Base-by-base conservation (phyloP, 2,329 filamentous ascomycete genomes). In the Trichophyton mentagrophytes region DNA sequence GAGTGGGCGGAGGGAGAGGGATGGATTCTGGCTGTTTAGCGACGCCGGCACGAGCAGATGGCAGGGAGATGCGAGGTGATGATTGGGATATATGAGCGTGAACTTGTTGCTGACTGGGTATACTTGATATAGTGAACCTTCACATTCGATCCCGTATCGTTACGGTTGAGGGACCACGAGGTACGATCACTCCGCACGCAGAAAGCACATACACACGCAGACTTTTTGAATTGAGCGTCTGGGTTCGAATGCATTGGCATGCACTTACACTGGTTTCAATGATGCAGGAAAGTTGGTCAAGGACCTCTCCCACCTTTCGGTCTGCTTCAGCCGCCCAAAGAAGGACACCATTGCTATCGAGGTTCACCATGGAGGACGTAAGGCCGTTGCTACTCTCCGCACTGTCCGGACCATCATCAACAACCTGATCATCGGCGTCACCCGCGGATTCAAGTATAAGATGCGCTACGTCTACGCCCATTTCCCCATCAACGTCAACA, bases 401-500 rank as follows among this genome's bases (percentile, higher is more conserved):
- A 99, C 93, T 74, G 93, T 99, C 82, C 90, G 90, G 76, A 92
- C 92, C 69, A 80, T 97, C 80, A 95, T 99, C 85, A 89, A 95
- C 85, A 99, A 99, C 88, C 78, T 99, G 81, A 89, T 99, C 79
- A 86, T 91, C 73, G 93, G 93, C 79, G 93, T 99, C 70, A 99
- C 93, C 78, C 95, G 92, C 84, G 93, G 93, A 71, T 99, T 88
- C 89, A 95, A 95, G 84, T 99, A 99, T 88, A 99, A 99, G 89
- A 97, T 99, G 92, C 90, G 95, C 75, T 99, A 99, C 83, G 93
- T 99, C 80, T 99, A 99, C 79, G 93, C 93, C 78, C 93, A 99
- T 87, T 99, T 99, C 78, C 93, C 93, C 80, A 99, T 99, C 90
- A 99, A 99, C 85, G 92, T 99, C 82, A 97, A 96, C 85, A 80